phyloP scores from a whole-genome alignment of 257 asterid genomes.

The Euphrasia confusa region DNA sequence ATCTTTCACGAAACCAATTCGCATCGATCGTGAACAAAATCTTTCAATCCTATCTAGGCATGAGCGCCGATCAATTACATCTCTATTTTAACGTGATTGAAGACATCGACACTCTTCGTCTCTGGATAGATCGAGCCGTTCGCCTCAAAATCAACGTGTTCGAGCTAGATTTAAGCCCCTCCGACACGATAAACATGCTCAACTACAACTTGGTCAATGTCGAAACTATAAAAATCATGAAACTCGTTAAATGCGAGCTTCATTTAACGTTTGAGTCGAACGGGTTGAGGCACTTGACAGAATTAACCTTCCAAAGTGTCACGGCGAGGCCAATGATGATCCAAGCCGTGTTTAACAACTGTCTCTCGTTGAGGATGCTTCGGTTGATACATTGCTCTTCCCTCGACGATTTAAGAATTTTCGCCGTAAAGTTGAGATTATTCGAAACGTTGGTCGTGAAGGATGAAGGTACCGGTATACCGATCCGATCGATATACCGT shows the following conservation, averaged over 20 bases:
- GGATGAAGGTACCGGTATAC: too few relatives aligned
- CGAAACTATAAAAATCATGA: slow-evolving; percentile 14
- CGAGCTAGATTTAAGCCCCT: slow-evolving; percentile 21
- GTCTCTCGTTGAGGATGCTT: slow-evolving; percentile 5
- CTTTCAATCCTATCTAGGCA: background rate
- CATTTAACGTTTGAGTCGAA: background rate
- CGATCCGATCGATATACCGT: too few relatives aligned
- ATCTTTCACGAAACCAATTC: background rate
- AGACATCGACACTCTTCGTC: background rate
- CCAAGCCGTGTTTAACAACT: slow-evolving; percentile 2
- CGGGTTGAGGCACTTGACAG: slow-evolving; percentile 19
- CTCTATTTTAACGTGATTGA: slow-evolving; percentile 18
- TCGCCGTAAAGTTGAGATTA: background rate
- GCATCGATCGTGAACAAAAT: background rate
- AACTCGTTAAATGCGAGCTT: slow-evolving; percentile 27
- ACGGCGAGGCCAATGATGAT: background rate
- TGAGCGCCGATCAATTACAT: background rate
- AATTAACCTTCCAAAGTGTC: slow-evolving; percentile 15
- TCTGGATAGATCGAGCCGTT: slow-evolving; percentile 19
- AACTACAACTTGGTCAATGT: background rate
- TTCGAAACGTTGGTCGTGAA: slow-evolving; percentile 24
- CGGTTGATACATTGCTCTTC: background rate
- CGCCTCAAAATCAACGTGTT: slow-evolving; percentile 8
- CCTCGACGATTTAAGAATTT: background rate
- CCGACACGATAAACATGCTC: background rate